Conservation (phyloP, 345 rosid species). For the Dimocarpus longan region DNA sequence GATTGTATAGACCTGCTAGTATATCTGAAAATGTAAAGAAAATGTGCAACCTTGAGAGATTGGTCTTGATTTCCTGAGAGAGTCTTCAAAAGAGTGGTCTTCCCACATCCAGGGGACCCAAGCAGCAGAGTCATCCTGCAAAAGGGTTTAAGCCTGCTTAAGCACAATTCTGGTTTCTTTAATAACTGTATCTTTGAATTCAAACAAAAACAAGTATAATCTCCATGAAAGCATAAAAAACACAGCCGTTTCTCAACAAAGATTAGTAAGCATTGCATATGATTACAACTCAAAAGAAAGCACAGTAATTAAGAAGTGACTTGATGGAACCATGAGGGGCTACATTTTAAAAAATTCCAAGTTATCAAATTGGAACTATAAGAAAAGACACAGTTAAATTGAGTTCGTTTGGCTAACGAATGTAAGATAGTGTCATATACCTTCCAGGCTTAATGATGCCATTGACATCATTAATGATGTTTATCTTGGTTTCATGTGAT, state of each 20-base stretch:
- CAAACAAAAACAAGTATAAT: too few species aligned
- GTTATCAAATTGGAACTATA: background rate
- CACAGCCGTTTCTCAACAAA: too few species aligned
- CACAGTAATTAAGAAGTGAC: background rate
- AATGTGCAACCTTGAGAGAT: constrained; percentile 48
- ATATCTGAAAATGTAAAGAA: background rate
- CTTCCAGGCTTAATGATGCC: constrained; percentile 72
- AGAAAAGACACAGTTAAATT: background rate
- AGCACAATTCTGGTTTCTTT: background rate
- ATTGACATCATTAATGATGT: constrained; percentile 50
- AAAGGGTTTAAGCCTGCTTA: background rate
- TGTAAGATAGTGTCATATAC: constrained; percentile 26
- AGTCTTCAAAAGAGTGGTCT: constrained; percentile 62
- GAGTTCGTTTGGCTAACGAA: background rate
- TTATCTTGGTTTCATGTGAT: constrained; percentile 49
- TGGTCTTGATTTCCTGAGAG: constrained; percentile 64
- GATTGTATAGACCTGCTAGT: too few species aligned
- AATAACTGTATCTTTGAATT: too few species aligned
- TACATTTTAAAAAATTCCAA: background rate
- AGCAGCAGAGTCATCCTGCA: constrained; percentile 69
- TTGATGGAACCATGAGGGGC: background rate
- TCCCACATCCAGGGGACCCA: constrained; percentile 89
- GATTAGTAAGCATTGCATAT: background rate
- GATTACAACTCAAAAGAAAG: background rate
- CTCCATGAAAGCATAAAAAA: too few species aligned